phyloP scores from a whole-genome alignment of 2,329 filamentous ascomycete genomes.

The Tolypocladium sp. region DNA sequence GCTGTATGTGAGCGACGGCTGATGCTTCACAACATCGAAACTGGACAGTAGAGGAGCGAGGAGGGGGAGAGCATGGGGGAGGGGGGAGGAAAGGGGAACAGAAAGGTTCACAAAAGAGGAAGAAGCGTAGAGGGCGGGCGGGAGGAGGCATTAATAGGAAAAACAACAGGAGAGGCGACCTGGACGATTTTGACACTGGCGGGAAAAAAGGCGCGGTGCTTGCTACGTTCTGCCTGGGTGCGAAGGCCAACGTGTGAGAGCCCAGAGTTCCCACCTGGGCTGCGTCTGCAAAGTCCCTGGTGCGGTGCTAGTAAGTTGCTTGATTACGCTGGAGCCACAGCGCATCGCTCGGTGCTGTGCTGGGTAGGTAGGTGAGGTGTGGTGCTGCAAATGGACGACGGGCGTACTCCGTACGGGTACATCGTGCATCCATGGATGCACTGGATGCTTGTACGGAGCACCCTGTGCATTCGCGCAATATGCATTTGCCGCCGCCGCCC shows the following conservation, averaged over 20 bases:
- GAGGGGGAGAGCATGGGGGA: not conserved
- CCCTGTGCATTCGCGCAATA: not conserved
- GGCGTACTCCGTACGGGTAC: no score
- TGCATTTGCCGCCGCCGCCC: not conserved
- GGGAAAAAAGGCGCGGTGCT: not conserved
- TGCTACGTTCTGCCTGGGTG: not conserved
- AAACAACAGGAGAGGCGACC: not conserved
- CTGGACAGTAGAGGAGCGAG: not conserved
- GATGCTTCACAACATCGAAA: not conserved
- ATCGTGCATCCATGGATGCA: not conserved
- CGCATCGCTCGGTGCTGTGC: no score
- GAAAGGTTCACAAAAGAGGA: not conserved
- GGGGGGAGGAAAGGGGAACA: not conserved
- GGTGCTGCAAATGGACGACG: not conserved
- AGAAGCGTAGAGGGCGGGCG: not conserved
- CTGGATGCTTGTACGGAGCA: not conserved
- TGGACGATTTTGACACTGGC: not conserved
- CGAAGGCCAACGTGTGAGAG: not conserved
- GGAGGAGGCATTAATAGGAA: conserved; percentile 4
- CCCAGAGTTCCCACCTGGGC: not conserved
- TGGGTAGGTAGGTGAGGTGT: not conserved
- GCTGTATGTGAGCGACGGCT: not conserved
- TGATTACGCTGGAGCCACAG: no score
- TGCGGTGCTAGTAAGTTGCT: not conserved
- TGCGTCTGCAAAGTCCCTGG: not conserved